Base-by-base conservation (phyloP, 176 grass and related monocot species). In the Avena sativa region DNA sequence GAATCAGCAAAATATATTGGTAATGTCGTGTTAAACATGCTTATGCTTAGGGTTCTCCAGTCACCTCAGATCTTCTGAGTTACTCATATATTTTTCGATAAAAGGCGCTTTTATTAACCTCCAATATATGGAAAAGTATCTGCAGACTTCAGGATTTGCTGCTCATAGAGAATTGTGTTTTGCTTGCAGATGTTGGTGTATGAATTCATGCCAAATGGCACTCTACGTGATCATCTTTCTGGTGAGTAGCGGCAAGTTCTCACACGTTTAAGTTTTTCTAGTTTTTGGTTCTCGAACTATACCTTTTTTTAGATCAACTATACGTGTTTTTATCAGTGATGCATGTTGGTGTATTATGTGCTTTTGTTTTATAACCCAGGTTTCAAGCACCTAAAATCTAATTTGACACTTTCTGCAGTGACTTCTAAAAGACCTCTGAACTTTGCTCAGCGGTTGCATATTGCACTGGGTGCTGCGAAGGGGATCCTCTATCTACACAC, bases 121-220 rank as follows among this genome's bases (percentile, higher is more conserved):
- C n/a, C n/a, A n/a, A n/a, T n/a, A n/a, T 66, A 76, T 30, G 48
- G 8, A 11, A 87, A 21, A 49, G 48, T 70, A 30, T 71, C 43
- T 71, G 28, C 63, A 83, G 38, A 76, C 52, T 53, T 12, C 34
- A 83, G 51, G 70, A 83, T 19, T 10, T 71, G 46, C 19, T 82
- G 9, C 78, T 91, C 43, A 91, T 63, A 81, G 5, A 77, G 62
- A 76, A 53, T 69, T 67, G 16, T 89, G 51, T 91, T 84, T 90
- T 86, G 8, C 9, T 90, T 86, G 51, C 86, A 98, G 96, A 98
- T 98, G 96, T 65, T 98, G 70, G 96, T 98, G 73, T 98, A 98
- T 85, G 93, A 98, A 61, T 98, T 92, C 76, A 98, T 98, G 88
- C 85, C 90, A 23, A 96, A 98, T 87, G 96, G 93, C 79, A 98